Evolutionary conservation across 2,329 filamentous ascomycete genomes (phyloP).

Genomic region (Monilinia polystroma): DNA sequence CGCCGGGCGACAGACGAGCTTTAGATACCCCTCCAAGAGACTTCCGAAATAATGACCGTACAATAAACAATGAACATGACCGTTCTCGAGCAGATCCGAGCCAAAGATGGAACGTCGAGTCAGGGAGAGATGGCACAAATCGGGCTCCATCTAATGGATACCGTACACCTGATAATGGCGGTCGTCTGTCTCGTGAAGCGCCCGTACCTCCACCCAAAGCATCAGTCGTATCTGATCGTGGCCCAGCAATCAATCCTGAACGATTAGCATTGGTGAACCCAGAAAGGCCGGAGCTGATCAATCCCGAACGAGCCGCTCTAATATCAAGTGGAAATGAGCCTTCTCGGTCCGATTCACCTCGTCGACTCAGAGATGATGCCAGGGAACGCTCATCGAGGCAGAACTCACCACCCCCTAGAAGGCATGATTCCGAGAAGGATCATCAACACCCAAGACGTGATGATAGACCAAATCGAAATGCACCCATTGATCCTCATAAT

Average conservation of each 20-base stretch:
- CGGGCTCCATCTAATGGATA: constrained; percentile 29
- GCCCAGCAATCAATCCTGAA: constrained; percentile 30
- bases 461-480: constrained; percentile 34
- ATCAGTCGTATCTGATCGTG: constrained; percentile 32
- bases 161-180: constrained; percentile 32
- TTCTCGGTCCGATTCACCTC: constrained; percentile 36
- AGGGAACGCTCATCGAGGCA: constrained; percentile 39
- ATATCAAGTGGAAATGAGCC: constrained; percentile 37
- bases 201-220: constrained; percentile 37
- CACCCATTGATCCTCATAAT: constrained; percentile 28
- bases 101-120: constrained; percentile 37
- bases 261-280: constrained; percentile 33
- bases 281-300: constrained; percentile 39
- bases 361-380: constrained; percentile 37
- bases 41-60: constrained; percentile 35
- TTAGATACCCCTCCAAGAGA: constrained; percentile 34
- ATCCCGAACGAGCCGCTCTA: constrained; percentile 40
- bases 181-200: constrained; percentile 37
- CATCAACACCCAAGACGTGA: constrained; percentile 36
- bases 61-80: constrained; percentile 32
- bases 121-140: constrained; percentile 36
- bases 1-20: constrained; percentile 34
- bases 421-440: constrained; percentile 45
- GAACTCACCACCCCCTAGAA: constrained; percentile 58
- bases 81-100: constrained; percentile 36